A percentile compares a stretch with the other conserved stretches of the same genome.
phyloP scores from a whole-genome alignment of 768 basidiomycete genomes.

The Krasilnikovozyma curviuscula region DNA sequence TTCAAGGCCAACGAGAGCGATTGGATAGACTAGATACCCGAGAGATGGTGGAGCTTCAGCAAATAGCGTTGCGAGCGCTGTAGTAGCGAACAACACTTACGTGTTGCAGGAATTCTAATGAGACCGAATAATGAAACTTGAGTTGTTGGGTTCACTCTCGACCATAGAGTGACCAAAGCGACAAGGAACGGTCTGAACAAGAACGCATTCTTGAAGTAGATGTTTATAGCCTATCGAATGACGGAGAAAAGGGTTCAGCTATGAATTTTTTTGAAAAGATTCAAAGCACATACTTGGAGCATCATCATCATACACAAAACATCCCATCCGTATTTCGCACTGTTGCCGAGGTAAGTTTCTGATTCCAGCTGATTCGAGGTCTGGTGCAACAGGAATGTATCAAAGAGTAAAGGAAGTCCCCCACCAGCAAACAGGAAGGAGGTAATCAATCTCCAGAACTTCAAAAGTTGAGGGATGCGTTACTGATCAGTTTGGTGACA shows the following conservation, averaged over 20 bases:
- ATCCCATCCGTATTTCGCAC: slow-evolving; percentile 3
- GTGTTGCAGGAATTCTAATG: slow-evolving; percentile 48
- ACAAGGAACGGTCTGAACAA: slow-evolving; percentile 5
- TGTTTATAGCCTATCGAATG: not conserved
- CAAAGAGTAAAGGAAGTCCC: slow-evolving; percentile 6
- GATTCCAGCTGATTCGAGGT: slow-evolving; percentile 1
- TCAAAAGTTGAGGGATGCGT: not conserved
- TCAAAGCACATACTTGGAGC: not conserved
- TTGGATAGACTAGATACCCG: too few species aligned
- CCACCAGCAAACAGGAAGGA: slow-evolving; percentile 4
- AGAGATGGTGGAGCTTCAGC: not conserved
- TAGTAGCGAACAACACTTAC: not conserved
- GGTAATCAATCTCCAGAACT: slow-evolving; percentile 8
- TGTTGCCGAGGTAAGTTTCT: slow-evolving; percentile 5
- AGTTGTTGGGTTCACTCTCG: not conserved
- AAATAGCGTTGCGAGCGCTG: not conserved
- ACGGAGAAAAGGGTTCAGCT: not conserved
- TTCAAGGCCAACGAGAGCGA: too few species aligned
- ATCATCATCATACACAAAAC: not conserved
- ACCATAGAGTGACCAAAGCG: slow-evolving; percentile 7
- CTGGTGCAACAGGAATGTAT: slow-evolving; percentile 7
- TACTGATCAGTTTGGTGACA: not conserved
- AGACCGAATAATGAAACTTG: slow-evolving; percentile 64
- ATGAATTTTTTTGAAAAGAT: not conserved
- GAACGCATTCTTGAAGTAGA: slow-evolving; percentile 3